phyloP scores from a whole-genome alignment of 805 yeast genomes.

The Schwanniomyces polymorphus region DNA sequence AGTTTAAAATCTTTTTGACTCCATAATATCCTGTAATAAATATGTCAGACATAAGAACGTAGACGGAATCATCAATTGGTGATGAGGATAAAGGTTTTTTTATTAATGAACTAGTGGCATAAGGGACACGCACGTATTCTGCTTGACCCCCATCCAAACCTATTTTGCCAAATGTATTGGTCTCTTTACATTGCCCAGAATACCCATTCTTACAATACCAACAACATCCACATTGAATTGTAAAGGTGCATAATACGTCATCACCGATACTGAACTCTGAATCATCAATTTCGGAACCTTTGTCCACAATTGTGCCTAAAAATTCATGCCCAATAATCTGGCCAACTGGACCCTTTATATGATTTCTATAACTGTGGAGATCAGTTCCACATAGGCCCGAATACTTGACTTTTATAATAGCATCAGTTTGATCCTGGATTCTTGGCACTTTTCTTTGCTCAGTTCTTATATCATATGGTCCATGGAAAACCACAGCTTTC shows the following conservation, averaged over 20 bases:
- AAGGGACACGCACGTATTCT: slow-evolving; percentile 59
- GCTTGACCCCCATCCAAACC: slow-evolving; percentile 65
- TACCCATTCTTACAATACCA: slow-evolving; percentile 57
- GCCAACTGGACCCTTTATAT: slow-evolving; percentile 38
- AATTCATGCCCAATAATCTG: slow-evolving; percentile 55
- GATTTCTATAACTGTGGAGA: slow-evolving; percentile 56
- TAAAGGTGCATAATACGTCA: slow-evolving; percentile 47
- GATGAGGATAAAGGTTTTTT: slow-evolving; percentile 34
- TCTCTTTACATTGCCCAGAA: slow-evolving; percentile 53
- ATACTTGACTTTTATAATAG: slow-evolving; percentile 46
- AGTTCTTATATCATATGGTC: slow-evolving; percentile 41
- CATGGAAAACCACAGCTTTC: slow-evolving; percentile 53
- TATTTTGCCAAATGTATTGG: slow-evolving; percentile 58
- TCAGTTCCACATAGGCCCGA: slow-evolving; percentile 59
- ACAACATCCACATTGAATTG: slow-evolving; percentile 60
- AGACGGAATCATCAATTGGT: slow-evolving; percentile 41
- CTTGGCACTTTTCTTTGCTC: slow-evolving; percentile 41
- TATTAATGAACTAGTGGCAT: slow-evolving; percentile 51
- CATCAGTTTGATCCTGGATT: slow-evolving; percentile 37
- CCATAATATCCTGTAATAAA: slow-evolving; percentile 66
- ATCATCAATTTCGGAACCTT: slow-evolving; percentile 28
- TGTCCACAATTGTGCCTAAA: slow-evolving; percentile 41
- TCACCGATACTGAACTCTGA: slow-evolving; percentile 44
- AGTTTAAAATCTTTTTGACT: slow-evolving; percentile 49
- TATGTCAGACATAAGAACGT: slow-evolving; percentile 62